A percentile compares a stretch with the other conserved stretches of the same genome.
Conservation (phyloP, 163 green algal species). For the Prototheca cutis region DNA sequence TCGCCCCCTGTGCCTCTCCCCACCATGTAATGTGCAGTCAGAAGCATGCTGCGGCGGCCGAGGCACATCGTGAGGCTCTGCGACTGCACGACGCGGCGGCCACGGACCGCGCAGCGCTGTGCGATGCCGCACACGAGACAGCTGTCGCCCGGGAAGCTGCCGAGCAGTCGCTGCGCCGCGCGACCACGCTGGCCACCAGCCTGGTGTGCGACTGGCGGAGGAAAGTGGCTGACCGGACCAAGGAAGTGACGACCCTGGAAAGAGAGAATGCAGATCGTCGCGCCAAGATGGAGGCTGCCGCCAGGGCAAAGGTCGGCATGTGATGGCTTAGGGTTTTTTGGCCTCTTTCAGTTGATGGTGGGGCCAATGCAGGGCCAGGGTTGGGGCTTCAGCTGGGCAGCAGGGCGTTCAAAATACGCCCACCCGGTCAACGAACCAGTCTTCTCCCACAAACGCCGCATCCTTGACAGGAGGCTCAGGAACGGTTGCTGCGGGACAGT, state of each 20-base stretch:
- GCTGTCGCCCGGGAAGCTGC: slow-evolving; percentile 7
- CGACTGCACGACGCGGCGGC: background rate
- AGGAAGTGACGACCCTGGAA: slow-evolving; percentile 61
- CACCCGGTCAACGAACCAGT: no score
- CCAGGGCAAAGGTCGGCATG: slow-evolving; percentile 5
- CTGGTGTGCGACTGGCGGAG: slow-evolving; percentile 61
- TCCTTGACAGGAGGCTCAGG: slow-evolving; percentile 38
- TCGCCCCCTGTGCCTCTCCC: background rate
- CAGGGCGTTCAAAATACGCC: no score
- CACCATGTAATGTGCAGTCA: background rate
- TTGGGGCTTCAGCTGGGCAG: no score
- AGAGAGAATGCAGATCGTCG: slow-evolving; percentile 50
- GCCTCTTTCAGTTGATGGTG: no score
- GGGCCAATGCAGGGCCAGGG: no score
- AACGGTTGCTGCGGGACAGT: slow-evolving; percentile 45
- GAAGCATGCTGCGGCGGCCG: background rate
- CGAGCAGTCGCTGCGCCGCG: slow-evolving; percentile 52
- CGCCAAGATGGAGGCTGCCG: slow-evolving; percentile 40
- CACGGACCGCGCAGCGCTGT: background rate
- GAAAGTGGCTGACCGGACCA: slow-evolving; percentile 65
- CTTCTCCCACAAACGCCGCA: no score
- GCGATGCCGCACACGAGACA: background rate
- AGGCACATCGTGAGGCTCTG: background rate
- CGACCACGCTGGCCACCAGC: slow-evolving; percentile 34
- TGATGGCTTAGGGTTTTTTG: no score